A percentile compares a stretch with the other conserved stretches of the same genome.
Evolutionary conservation across 2,329 filamentous ascomycete genomes (phyloP).

Genomic region (Hypocreales sp.): DNA sequence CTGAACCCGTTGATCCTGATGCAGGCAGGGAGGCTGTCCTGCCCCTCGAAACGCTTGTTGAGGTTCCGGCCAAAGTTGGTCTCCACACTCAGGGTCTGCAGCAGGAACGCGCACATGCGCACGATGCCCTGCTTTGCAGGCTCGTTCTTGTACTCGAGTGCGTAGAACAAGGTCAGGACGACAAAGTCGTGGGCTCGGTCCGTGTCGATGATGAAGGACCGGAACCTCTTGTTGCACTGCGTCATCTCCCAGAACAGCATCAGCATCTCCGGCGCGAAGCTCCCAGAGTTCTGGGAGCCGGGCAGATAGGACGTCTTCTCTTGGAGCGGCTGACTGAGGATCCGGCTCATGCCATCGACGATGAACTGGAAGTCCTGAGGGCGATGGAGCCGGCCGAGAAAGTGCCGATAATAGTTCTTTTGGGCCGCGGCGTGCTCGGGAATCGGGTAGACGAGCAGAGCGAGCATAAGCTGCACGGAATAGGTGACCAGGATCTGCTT

Average conservation of each 20-base stretch:
- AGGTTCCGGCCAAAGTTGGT: constrained; percentile 78
- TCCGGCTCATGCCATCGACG: constrained; percentile 82
- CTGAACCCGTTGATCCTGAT: constrained; percentile 75
- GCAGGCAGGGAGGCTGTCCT: constrained; percentile 69
- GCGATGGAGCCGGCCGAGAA: constrained; percentile 75
- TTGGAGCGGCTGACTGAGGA: constrained; percentile 84
- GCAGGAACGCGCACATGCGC: constrained; percentile 90
- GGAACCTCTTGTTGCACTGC: constrained; percentile 94
- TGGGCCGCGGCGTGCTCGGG: constrained; percentile 56
- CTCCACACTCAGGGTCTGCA: constrained; percentile 91
- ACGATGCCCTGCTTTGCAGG: constrained; percentile 81
- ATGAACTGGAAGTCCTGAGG: constrained; percentile 97
- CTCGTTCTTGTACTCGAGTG: constrained; percentile 76
- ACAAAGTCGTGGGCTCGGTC: constrained; percentile 88
- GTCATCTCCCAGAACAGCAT: constrained; percentile 96
- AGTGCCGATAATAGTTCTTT: constrained; percentile 91
- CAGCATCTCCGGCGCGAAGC: constrained; percentile 88
- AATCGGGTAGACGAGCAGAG: constrained; percentile 72
- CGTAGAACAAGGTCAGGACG: constrained; percentile 80
- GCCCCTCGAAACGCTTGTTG: constrained; percentile 76
- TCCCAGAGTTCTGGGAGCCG: constrained; percentile 62
- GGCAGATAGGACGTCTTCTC: constrained; percentile 80
- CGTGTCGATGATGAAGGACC: constrained; percentile 93
- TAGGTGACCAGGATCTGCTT: constrained; percentile 87
- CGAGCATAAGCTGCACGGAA: constrained; percentile 77